Percentiles rank a stretch among this genome's conserved stretches.
Evolutionary conservation across 805 yeast genomes (phyloP).

Genomic region (Saccharomycopsis sp.): DNA sequence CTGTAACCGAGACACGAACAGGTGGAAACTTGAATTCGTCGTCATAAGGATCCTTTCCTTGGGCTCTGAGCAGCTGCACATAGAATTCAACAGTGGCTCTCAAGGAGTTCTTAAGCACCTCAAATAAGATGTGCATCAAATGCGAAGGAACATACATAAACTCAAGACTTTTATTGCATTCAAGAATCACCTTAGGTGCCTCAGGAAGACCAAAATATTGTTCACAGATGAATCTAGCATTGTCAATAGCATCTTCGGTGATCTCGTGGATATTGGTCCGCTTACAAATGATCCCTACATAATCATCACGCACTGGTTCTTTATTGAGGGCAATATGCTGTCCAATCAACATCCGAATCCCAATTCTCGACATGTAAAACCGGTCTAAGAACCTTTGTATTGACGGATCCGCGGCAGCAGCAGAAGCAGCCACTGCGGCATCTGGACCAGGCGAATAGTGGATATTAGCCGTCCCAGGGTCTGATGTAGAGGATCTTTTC

Average conservation of each 20-base stretch:
- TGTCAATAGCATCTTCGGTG: conserved; percentile 83
- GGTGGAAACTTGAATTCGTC: conserved; percentile 60
- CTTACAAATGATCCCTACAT: conserved; percentile 85
- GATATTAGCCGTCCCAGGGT: conserved; percentile 87
- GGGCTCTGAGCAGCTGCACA: conserved; percentile 30
- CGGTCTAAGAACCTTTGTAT: conserved; percentile 79
- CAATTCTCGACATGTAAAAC: conserved; percentile 85
- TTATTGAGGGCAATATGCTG: conserved; percentile 81
- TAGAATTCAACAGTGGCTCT: conserved; percentile 86
- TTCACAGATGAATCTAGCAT: conserved; percentile 85
- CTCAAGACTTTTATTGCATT: conserved; percentile 67
- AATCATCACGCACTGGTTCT: conserved; percentile 58
- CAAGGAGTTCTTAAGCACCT: conserved; percentile 77
- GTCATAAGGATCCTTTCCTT: conserved; percentile 41
- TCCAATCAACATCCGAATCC: conserved; percentile 91
- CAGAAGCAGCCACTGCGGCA: conserved; percentile 27
- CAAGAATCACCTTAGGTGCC: conserved; percentile 75
- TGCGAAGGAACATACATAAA: conserved; percentile 95
- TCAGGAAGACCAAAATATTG: conserved; percentile 84
- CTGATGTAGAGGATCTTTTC: conserved; percentile 87
- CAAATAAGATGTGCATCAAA: conserved; percentile 84
- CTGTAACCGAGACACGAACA: conserved; percentile 78
- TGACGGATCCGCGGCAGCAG: conserved; percentile 52
- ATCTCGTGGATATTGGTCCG: conserved; percentile 78
- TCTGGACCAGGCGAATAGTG: conserved; percentile 68